These are phyloP conservation scores for Sclerotinia borealis DNA, from an alignment of 2,329 filamentous ascomycete species.

Conservation along the genomic window DNA sequence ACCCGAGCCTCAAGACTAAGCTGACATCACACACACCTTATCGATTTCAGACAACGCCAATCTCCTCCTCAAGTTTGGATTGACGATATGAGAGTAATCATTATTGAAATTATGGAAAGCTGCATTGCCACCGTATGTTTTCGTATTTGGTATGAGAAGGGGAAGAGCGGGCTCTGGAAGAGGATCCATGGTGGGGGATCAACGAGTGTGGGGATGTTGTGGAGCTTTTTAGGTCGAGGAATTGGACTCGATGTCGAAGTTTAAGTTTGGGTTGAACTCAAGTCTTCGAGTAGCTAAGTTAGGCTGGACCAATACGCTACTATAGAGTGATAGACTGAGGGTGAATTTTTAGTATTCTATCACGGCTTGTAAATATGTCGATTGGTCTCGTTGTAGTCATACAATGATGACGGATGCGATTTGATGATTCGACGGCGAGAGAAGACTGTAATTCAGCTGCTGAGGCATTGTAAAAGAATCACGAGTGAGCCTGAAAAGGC, in stretches of 20 bases:
- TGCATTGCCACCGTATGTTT: conserved; percentile 56
- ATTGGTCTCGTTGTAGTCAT: neutral
- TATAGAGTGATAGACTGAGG: neutral
- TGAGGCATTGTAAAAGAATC: neutral
- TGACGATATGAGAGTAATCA: conserved; percentile 51
- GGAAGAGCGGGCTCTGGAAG: conserved; percentile 25
- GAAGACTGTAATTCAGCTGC: neutral
- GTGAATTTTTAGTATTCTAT: neutral
- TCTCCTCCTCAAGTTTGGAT: conserved; percentile 71
- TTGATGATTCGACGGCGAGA: neutral
- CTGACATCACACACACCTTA: conserved; percentile 40
- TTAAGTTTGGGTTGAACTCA: neutral
- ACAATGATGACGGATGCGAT: neutral
- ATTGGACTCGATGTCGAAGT: neutral
- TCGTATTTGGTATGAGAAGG: neutral
- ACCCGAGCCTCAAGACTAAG: neutral
- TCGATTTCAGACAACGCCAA: conserved; percentile 61
- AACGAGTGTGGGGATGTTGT: neutral
- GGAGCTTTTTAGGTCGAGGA: neutral
- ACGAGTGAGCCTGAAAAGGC: neutral
- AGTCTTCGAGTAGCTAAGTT: neutral
- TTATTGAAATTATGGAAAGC: conserved; percentile 64
- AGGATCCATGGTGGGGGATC: conserved; percentile 18
- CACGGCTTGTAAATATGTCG: too few species aligned
- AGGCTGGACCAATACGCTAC: neutral